Conservation (phyloP, 2,329 filamentous ascomycete species). For the Phaeosphaeriaceae sp. region DNA sequence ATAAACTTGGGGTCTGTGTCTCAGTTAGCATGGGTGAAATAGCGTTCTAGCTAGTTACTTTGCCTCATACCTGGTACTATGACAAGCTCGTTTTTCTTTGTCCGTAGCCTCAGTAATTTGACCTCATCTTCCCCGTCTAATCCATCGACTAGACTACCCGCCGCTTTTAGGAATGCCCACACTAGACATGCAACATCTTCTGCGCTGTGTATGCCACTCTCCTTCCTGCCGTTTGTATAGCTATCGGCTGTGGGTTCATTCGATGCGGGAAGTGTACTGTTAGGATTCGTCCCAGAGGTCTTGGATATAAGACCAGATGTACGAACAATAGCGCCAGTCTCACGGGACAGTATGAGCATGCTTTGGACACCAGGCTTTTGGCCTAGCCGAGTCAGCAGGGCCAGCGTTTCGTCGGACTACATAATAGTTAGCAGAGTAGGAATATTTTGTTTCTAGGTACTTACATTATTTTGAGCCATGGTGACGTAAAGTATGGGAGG, state of each 20-base stretch:
- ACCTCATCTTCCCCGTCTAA: constrained; percentile 80
- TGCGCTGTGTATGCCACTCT: constrained; percentile 62
- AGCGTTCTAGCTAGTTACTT: background rate
- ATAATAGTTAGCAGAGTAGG: constrained; percentile 1
- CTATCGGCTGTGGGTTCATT: constrained; percentile 37
- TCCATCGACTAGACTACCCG: constrained; percentile 72
- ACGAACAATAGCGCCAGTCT: constrained; percentile 75
- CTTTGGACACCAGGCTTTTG: constrained; percentile 82
- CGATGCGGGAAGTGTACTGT: constrained; percentile 46
- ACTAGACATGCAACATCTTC: constrained; percentile 78
- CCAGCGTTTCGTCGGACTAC: constrained; percentile 65
- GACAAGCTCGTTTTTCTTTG: constrained; percentile 84
- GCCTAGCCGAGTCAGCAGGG: constrained; percentile 70
- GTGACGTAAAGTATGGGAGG: background rate
- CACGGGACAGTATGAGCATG: constrained; percentile 75
- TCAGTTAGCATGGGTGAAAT: constrained; percentile 17
- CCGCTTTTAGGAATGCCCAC: constrained; percentile 74
- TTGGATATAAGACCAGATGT: constrained; percentile 72
- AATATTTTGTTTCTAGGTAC: background rate
- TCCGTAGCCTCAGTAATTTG: constrained; percentile 75
- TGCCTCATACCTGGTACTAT: constrained; percentile 68
- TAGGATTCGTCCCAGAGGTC: constrained; percentile 58
- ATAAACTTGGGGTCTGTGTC: constrained; percentile 72
- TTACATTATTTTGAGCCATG: constrained; percentile 42
- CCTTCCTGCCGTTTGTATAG: constrained; percentile 45